These are phyloP conservation scores for Triticum urartu DNA, from an alignment of 176 grass and related monocot genomes.

Conservation along the genomic window DNA sequence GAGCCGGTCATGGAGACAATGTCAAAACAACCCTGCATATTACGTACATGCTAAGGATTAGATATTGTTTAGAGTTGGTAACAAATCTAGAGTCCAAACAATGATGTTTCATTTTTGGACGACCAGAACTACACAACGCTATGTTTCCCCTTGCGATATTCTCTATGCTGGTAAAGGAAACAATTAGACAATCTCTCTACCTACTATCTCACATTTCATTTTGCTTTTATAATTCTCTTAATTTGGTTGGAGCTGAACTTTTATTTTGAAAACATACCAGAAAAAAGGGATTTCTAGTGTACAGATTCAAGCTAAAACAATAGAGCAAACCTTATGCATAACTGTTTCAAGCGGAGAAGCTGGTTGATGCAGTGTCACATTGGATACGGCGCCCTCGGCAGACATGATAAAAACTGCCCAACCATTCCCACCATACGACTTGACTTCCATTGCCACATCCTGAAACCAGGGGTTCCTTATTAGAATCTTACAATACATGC, in stretches of 20 bases:
- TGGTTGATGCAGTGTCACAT: conserved; percentile 53
- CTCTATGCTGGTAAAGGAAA: neutral
- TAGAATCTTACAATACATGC: conserved; percentile 22
- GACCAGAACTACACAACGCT: neutral
- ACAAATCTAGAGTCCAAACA: neutral
- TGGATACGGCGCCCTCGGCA: conserved; percentile 64
- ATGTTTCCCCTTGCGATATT: neutral
- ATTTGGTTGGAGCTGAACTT: neutral
- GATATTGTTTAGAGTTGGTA: neutral
- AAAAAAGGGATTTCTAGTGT: neutral
- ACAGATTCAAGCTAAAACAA: neutral
- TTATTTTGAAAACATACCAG: neutral
- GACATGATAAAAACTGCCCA: conserved; percentile 63
- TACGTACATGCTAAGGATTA: neutral
- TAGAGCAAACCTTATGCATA: conserved; percentile 56
- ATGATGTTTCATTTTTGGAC: neutral
- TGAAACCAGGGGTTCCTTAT: conserved; percentile 33
- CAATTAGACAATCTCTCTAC: neutral
- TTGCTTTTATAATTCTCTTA: neutral
- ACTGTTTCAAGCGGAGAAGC: conserved; percentile 41
- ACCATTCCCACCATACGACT: conserved; percentile 58
- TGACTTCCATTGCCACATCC: conserved; percentile 54
- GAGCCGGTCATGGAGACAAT: conserved; percentile 66
- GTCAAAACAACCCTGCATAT: conserved; percentile 46
- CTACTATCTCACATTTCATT: neutral